Evolutionary conservation across 2,329 filamentous ascomycete genomes (phyloP).

Genomic region (Amesomyces nigricolor): DNA sequence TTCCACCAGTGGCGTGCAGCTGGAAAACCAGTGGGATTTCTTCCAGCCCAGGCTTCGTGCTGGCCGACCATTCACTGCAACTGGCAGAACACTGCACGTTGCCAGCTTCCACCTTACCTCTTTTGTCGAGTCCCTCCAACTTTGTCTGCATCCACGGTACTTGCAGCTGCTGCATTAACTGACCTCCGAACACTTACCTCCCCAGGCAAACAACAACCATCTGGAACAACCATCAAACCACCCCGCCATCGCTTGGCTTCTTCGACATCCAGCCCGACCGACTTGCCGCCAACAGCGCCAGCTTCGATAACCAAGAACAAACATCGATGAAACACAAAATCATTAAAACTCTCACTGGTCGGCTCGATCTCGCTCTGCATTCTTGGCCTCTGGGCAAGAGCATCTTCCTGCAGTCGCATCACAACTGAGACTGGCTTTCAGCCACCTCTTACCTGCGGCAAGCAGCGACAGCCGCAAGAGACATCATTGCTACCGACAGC

Average conservation of each 20-base stretch:
- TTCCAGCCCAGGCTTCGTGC: conserved; percentile 2
- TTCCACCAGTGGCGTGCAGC: conserved; percentile 15
- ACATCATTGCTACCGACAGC: not conserved
- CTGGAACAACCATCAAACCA: not conserved
- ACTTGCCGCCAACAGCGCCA: not conserved
- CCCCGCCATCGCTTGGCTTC: conserved; percentile 1
- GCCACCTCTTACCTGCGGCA: conserved; percentile 3
- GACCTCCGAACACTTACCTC: not conserved
- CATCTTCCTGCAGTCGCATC: not conserved
- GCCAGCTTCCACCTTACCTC: not conserved
- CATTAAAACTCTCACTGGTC: too few relatives aligned
- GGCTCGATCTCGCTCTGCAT: too few relatives aligned
- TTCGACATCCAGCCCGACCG: not conserved
- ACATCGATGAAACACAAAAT: conserved; percentile 7
- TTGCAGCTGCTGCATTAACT: not conserved
- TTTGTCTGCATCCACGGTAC: not conserved
- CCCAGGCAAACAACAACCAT: not conserved
- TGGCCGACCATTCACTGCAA: not conserved
- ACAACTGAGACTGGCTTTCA: not conserved
- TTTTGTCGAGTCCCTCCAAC: not conserved
- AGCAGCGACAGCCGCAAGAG: conserved; percentile 8
- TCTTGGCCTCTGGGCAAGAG: too few relatives aligned
- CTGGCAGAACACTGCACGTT: too few relatives aligned
- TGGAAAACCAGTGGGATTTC: not conserved
- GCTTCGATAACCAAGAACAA: conserved; percentile 3